Evolutionary conservation across 805 yeast species (phyloP).

Genomic region (Zygosaccharomyces bailii): DNA sequence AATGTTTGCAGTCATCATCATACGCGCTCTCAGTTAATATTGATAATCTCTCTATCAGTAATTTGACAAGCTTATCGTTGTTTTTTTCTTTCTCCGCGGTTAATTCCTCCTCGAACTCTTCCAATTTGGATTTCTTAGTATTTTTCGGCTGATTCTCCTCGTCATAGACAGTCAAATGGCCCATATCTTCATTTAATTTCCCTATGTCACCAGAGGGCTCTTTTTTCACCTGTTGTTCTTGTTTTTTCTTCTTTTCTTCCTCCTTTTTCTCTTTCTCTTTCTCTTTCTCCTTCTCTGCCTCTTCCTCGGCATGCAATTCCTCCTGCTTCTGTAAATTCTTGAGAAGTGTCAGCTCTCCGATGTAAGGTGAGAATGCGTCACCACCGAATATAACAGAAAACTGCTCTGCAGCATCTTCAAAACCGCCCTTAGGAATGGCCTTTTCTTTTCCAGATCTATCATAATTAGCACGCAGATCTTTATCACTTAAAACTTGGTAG

Average conservation of each 20-base stretch:
- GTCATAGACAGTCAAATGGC: slow-evolving; percentile 10
- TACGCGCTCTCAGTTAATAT: slow-evolving; percentile 60
- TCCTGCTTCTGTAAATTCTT: slow-evolving; percentile 67
- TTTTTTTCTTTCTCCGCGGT: slow-evolving; percentile 60
- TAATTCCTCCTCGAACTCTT: slow-evolving; percentile 75
- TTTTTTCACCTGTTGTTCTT: slow-evolving; percentile 6
- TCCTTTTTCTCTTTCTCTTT: slow-evolving; percentile 34
- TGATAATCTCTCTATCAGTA: slow-evolving; percentile 52
- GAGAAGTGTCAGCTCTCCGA: slow-evolving; percentile 82
- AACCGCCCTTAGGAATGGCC: slow-evolving; percentile 66
- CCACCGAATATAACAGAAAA: slow-evolving; percentile 81
- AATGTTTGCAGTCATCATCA: slow-evolving; percentile 55
- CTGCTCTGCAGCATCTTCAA: slow-evolving; percentile 71
- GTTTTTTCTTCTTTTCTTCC: slow-evolving; percentile 12
- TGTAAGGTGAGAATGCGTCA: slow-evolving; percentile 78
- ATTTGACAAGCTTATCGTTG: slow-evolving; percentile 57
- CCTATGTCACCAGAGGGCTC: slow-evolving; percentile 8
- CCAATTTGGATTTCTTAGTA: slow-evolving; percentile 45
- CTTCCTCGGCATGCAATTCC: slow-evolving; percentile 48
- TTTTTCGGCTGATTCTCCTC: slow-evolving; percentile 32
- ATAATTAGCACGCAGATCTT: slow-evolving; percentile 58
- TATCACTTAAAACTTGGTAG: slow-evolving; percentile 72
- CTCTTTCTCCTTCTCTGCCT: slow-evolving; percentile 37
- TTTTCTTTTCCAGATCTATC: slow-evolving; percentile 75
- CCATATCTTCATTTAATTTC: slow-evolving; percentile 8